These are phyloP conservation scores for Artemisia annua DNA, from an alignment of 129 eudicot genomes.

Conservation along the genomic window DNA sequence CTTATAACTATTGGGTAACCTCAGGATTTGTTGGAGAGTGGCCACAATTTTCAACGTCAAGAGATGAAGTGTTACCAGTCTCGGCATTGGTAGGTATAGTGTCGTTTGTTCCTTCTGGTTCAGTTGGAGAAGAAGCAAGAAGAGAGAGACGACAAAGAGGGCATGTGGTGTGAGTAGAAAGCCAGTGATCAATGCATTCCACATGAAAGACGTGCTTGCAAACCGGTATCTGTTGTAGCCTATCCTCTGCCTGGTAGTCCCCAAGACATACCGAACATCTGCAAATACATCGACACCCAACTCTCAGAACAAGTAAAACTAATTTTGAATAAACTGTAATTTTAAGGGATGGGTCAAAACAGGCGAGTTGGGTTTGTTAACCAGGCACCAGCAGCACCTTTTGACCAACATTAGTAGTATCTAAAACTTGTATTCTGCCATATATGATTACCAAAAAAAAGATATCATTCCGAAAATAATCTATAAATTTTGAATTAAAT, in stretches of 20 bases:
- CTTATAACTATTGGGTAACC: conserved; percentile 22
- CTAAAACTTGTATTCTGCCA: not conserved
- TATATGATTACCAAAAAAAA: not conserved
- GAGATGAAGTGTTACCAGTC: conserved; percentile 29
- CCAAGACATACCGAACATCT: conserved; percentile 93
- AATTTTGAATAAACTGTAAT: not conserved
- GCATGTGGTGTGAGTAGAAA: conserved; percentile 76
- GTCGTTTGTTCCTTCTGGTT: conserved; percentile 26
- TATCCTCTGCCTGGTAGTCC: conserved; percentile 78
- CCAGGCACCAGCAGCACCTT: not conserved
- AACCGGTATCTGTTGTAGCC: conserved; percentile 78
- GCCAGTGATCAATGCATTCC: conserved; percentile 83
- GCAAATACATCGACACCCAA: conserved; percentile 16
- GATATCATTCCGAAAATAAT: not conserved
- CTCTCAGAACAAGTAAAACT: not conserved
- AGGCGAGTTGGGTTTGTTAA: not conserved
- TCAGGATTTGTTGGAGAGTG: conserved; percentile 24
- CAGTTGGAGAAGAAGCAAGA: conserved; percentile 44
- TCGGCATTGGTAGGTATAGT: conserved; percentile 20
- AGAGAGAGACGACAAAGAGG: conserved; percentile 89
- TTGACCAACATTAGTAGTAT: not conserved
- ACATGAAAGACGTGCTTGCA: conserved; percentile 82
- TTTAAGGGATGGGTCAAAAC: not conserved
- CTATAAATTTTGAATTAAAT: not conserved
- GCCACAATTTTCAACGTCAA: conserved; percentile 34